These are phyloP conservation scores for Collybiopsis luxurians DNA, from an alignment of 768 basidiomycete genomes.

Conservation along the genomic window DNA sequence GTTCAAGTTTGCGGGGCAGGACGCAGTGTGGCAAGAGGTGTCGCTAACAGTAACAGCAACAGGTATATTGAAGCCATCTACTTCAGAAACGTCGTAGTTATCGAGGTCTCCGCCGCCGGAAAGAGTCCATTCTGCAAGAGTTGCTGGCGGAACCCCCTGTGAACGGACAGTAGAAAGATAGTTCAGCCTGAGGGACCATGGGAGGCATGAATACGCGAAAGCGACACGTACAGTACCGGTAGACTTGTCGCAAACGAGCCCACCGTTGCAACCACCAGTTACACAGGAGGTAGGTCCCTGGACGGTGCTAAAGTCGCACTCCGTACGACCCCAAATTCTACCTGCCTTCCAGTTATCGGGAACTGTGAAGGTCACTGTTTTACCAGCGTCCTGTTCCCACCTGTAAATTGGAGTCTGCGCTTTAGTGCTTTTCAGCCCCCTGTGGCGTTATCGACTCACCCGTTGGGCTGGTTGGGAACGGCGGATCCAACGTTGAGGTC, in stretches of 20 bases:
- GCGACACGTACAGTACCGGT: slow-evolving; percentile 45
- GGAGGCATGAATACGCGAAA: background rate
- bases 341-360: slow-evolving; percentile 49
- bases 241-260: slow-evolving; percentile 50
- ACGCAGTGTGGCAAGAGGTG: slow-evolving; percentile 35
- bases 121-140: slow-evolving; percentile 46
- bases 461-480: slow-evolving; percentile 28
- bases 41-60: slow-evolving; percentile 32
- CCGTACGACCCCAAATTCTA: slow-evolving; percentile 48
- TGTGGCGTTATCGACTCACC: slow-evolving; percentile 23
- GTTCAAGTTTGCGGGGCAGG: slow-evolving; percentile 46
- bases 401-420: slow-evolving; percentile 15
- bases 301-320: slow-evolving; percentile 58
- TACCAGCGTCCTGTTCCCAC: slow-evolving; percentile 28
- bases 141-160: slow-evolving; percentile 44
- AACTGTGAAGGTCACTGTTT: slow-evolving; percentile 35
- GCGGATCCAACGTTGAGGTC: slow-evolving; percentile 36
- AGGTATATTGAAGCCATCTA: slow-evolving; percentile 49
- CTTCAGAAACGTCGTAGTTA: slow-evolving; percentile 45
- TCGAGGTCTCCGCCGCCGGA: slow-evolving; percentile 24
- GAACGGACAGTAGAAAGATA: too few species aligned
- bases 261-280: slow-evolving; percentile 69
- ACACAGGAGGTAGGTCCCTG: slow-evolving; percentile 59
- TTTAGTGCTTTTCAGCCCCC: too few species aligned
- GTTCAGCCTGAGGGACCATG: too few species aligned